Percentiles rank a stretch among this genome's conserved stretches.
Conservation (phyloP, 2,329 filamentous ascomycete species). For the Trichophyton equinum region DNA sequence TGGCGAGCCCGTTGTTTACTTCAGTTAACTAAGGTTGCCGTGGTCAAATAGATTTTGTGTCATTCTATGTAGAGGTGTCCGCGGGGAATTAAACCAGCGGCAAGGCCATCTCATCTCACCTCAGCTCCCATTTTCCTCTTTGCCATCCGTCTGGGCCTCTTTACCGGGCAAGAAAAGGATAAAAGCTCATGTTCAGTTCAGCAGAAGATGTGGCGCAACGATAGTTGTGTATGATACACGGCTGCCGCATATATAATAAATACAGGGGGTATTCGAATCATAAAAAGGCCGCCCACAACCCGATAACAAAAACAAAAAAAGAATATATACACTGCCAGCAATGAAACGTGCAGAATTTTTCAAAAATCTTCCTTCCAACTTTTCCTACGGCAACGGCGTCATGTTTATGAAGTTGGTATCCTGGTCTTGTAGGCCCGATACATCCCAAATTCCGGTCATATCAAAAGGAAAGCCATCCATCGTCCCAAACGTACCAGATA, state of each 20-base stretch:
- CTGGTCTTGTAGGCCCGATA: conserved; percentile 22
- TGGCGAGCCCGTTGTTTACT: too few species aligned
- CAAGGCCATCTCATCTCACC: too few species aligned
- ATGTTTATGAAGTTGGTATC: conserved; percentile 11
- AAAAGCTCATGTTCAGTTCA: not conserved
- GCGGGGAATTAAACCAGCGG: too few species aligned
- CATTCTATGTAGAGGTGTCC: too few species aligned
- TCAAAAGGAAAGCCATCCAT: conserved; percentile 37
- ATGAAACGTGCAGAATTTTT: not conserved
- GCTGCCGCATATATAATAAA: not conserved
- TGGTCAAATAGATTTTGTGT: too few species aligned
- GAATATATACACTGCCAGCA: conserved; percentile 1
- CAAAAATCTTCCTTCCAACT: not conserved
- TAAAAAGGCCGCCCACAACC: not conserved
- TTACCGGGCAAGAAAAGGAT: not conserved
- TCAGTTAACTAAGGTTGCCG: too few species aligned
- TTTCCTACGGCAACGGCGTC: not conserved
- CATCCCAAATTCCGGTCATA: conserved; percentile 36
- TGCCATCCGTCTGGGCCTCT: not conserved
- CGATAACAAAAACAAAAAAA: not conserved
- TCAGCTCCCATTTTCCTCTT: not conserved
- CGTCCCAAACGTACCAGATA: conserved; percentile 33
- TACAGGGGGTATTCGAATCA: not conserved
- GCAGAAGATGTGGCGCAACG: not conserved
- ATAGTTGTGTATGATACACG: not conserved